These are phyloP conservation scores for Backusella westeae DNA, from an alignment of 192 early-diverging fungal genomes.

Conservation along the genomic window DNA sequence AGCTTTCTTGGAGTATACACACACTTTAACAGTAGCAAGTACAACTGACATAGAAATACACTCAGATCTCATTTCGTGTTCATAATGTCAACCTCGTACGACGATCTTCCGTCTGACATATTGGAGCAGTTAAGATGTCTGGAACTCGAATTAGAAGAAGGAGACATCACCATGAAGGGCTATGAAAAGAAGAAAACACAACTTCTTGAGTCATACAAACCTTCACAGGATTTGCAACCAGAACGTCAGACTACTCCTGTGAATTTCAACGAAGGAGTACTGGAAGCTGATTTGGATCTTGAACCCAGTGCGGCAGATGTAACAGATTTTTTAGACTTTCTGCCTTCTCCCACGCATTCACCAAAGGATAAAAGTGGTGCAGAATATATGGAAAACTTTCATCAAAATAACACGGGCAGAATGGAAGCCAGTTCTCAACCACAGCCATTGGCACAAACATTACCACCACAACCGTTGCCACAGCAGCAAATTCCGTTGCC, in stretches of 20 bases:
- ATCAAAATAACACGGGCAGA: background rate
- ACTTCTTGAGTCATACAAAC: conserved; percentile 38
- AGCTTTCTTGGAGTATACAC: background rate
- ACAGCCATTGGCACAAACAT: background rate
- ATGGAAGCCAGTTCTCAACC: conserved; percentile 3
- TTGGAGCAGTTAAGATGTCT: conserved; percentile 14
- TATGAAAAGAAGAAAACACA: conserved; percentile 62
- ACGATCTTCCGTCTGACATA: conserved; percentile 30
- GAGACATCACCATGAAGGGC: conserved; percentile 75
- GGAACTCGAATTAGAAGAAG: conserved; percentile 57
- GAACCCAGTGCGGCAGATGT: conserved; percentile 33
- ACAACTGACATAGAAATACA: background rate
- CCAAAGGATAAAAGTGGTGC: conserved; percentile 1
- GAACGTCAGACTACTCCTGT: background rate
- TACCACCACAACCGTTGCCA: background rate
- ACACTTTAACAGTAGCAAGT: background rate
- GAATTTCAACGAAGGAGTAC: background rate
- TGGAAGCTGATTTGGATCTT: conserved; percentile 19
- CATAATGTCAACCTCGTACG: conserved; percentile 21
- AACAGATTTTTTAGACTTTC: conserved; percentile 31
- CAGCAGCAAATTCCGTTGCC: background rate
- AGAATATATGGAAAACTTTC: conserved; percentile 2
- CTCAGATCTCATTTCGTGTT: conserved; percentile 2
- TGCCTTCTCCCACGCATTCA: conserved; percentile 32
- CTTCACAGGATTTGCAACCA: background rate